Base-by-base conservation (phyloP, 345 rosid genomes). In the Eucalyptus pauciflora region DNA sequence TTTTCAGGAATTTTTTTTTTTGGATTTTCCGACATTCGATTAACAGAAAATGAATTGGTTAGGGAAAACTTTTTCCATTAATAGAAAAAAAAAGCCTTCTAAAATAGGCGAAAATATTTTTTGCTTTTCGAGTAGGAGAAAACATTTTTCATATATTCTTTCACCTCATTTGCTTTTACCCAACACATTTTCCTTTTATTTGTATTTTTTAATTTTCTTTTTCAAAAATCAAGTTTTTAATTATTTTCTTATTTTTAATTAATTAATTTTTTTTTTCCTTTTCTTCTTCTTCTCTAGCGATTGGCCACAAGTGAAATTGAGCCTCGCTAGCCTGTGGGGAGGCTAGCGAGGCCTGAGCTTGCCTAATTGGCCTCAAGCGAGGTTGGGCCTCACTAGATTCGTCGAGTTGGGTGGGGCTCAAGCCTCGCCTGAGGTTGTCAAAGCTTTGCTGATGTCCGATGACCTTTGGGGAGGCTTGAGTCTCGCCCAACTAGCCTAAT, bases 1-100 rank as follows among this genome's bases (percentile, higher is more conserved):
- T 52, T 52, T 51, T 52, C 27, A 10, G 3, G 27, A 56, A 41
- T 7, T 56, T 22, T 8, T 56, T 56, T 7, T 20, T 49, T 4
- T 8, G 5, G 12, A 8, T 22, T 20, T 56, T 56, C 3, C 2
- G 0, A 2, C 60, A 22, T 56, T 56, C 5, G 3, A 2, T 22
- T 8, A 20, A 56, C 0, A 3, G 12, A 56, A 56, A 56, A 22
- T 56, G 27, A 56, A 56, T 24, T 22, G 5, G 13, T 1, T 56
- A 9, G 5, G 0, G 12, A 56, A 20, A 4, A 8, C 41, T 4
- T 20, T 54, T 54, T 54, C 12, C 12, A 54, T 54, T 24, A 56
- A 56, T 2, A 52, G 27, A 24, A 56, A 22, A 54, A 22, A 54
- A 56, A 22, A 24, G 3, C 12, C 29, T 56, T 8, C 62, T 56